A percentile compares a stretch with the other conserved stretches of the same genome.
Conservation (phyloP, 2,329 filamentous ascomycete genomes). For the Sclerotinia subarctica region DNA sequence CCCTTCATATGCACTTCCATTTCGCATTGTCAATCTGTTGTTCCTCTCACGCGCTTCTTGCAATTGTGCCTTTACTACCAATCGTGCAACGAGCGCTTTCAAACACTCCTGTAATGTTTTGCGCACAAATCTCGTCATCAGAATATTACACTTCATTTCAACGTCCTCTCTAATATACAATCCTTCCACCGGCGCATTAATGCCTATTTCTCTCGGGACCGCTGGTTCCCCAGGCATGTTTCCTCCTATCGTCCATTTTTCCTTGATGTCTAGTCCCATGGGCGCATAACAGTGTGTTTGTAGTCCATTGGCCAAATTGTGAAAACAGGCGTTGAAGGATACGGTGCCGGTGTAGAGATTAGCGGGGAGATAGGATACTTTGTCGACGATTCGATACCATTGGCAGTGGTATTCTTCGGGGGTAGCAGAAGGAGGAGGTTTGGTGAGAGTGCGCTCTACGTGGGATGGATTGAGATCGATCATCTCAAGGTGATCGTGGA, state of each 20-base stretch:
- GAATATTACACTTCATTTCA: slow-evolving; percentile 74
- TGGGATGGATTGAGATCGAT: slow-evolving; percentile 65
- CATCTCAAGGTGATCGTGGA: slow-evolving; percentile 78
- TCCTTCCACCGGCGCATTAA: slow-evolving; percentile 63
- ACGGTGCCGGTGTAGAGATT: slow-evolving; percentile 61
- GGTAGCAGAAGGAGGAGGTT: slow-evolving; percentile 61
- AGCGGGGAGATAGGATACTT: slow-evolving; percentile 70
- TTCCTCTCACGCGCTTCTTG: slow-evolving; percentile 13
- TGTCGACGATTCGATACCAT: slow-evolving; percentile 80
- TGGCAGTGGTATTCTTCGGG: slow-evolving; percentile 69
- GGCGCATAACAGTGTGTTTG: slow-evolving; percentile 84
- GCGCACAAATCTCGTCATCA: slow-evolving; percentile 75
- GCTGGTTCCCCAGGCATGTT: slow-evolving; percentile 66
- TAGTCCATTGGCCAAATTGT: slow-evolving; percentile 67
- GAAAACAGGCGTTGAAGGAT: slow-evolving; percentile 76
- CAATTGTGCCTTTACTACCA: slow-evolving; percentile 51
- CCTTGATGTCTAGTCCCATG: slow-evolving; percentile 73
- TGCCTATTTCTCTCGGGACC: slow-evolving; percentile 63
- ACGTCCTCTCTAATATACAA: slow-evolving; percentile 82
- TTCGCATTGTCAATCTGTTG: not conserved
- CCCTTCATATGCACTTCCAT: not conserved
- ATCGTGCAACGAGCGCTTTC: slow-evolving; percentile 60
- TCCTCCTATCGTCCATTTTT: slow-evolving; percentile 74
- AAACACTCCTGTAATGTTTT: slow-evolving; percentile 80
- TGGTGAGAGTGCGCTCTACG: slow-evolving; percentile 65